phyloP scores from a whole-genome alignment of 306 rosid genomes.

The Fagus crenata region DNA sequence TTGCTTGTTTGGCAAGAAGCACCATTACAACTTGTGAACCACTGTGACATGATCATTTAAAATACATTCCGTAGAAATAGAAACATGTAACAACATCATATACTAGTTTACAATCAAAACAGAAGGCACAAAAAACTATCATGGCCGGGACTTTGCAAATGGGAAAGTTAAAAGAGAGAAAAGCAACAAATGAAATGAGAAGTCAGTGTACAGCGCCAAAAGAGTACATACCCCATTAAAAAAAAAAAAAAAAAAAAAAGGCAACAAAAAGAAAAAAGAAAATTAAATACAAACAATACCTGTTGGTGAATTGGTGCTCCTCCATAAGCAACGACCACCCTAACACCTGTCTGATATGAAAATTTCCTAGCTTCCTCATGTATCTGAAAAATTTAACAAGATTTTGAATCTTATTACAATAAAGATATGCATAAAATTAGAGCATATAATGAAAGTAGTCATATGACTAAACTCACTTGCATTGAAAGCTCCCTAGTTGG shows the following conservation, averaged over 20 bases:
- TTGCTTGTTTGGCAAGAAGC: not conserved
- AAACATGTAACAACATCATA: not conserved
- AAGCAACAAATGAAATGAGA: not conserved
- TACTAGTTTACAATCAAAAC: not conserved
- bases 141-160: not conserved
- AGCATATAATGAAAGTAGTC: not conserved
- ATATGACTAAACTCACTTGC: constrained; percentile 58
- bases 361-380: constrained; percentile 74
- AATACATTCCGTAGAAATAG: not conserved
- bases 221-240: not conserved
- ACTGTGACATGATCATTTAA: not conserved
- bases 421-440: constrained; percentile 14
- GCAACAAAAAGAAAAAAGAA: not conserved
- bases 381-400: constrained; percentile 55
- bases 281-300: constrained; percentile 38
- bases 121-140: not conserved
- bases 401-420: not conserved
- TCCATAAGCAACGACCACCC: constrained; percentile 91
- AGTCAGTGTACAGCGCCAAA: not conserved
- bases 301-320: constrained; percentile 89
- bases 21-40: not conserved
- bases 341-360: constrained; percentile 79
- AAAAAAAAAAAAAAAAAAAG: not conserved
- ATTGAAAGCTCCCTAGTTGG: constrained; percentile 88
- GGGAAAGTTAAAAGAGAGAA: not conserved